Evolutionary conservation across 805 yeast genomes (phyloP), one percentile per base, ranked within the genome.

Genomic region (Kodamaea lidongshanica): DNA sequence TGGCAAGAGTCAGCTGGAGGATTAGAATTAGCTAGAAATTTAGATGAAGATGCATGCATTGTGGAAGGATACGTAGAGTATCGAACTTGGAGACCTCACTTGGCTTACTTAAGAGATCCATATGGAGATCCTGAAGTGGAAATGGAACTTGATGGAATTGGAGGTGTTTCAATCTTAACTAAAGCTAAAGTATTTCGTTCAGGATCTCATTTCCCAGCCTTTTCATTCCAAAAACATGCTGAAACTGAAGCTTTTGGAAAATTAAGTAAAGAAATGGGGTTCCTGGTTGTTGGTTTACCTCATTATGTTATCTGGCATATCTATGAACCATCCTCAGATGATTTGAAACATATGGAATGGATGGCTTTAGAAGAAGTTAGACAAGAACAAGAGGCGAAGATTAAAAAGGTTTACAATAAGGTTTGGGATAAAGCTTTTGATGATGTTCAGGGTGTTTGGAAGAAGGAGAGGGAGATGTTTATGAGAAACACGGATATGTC

Each of bases 201-300:
- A 15, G 98, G 98, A 8, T 79, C 94, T 2, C 94, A 86, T 60
- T 89, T 88, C 70, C 97, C 98, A 7, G 97, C 96, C 1, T 89
- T 89, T 52, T 84, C 96, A 20, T 89, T 86, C 58, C 83, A 85
- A 56, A 86, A 85, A 46, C 97, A 92, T 54, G 98, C 97, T 3
- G 98, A 89, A 54, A 89, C 97, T 2, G 97, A 92, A 58, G 97
- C 95, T 0, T 89, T 92, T 56, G 98, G 95, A 25, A 87, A 84
- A 51, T 68, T 89, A 67, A 75, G 85, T 44, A 79, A 84, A 43
- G 66, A 79, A 39, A 85, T 89, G 95, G 88, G 89, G 4, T 84
- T 72, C 53, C 67, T 78, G 14, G 96, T 89, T 14, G 70, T 79
- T 38, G 97, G 97, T 0, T 67, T 89, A 45, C 94, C 96, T 8